Conservation (phyloP, 2,329 filamentous ascomycete species). For the Zymoseptoria crescenta region DNA sequence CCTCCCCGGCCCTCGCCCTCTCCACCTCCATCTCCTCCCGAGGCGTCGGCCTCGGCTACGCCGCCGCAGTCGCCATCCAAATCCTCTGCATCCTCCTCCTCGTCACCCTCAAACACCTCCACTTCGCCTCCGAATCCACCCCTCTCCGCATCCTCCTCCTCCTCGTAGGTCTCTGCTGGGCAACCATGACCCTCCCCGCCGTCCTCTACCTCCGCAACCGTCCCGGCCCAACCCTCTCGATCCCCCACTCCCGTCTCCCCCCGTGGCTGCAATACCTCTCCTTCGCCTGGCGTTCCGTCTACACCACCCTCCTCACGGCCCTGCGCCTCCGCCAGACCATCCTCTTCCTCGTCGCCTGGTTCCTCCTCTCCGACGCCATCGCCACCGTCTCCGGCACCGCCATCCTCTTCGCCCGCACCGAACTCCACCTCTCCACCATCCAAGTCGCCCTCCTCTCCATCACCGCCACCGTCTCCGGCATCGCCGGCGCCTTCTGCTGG, state of each 20-base stretch:
- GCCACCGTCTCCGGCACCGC: constrained; percentile 92
- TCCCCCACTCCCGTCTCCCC: constrained; percentile 14
- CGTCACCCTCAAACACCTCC: constrained; percentile 43
- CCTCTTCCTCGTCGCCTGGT: constrained; percentile 77
- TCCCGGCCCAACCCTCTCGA: constrained; percentile 63
- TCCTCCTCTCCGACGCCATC: constrained; percentile 83
- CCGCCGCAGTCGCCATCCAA: constrained; percentile 73
- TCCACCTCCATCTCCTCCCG: constrained; percentile 81
- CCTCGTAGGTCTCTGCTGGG: constrained; percentile 81
- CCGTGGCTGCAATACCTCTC: constrained; percentile 55
- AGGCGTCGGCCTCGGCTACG: constrained; percentile 85
- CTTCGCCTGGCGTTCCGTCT: constrained; percentile 77
- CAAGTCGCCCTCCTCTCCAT: constrained; percentile 82
- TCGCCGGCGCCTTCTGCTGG: constrained; percentile 82
- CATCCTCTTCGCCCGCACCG: constrained; percentile 85
- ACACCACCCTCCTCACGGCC: constrained; percentile 66
- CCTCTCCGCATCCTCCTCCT: constrained; percentile 75
- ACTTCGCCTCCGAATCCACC: constrained; percentile 64
- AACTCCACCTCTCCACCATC: constrained; percentile 79
- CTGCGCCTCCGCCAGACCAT: constrained; percentile 61
- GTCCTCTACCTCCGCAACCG: constrained; percentile 64
- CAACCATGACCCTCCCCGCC: constrained; percentile 74
- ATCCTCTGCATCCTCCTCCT: constrained; percentile 68
- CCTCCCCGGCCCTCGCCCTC: constrained; percentile 61
- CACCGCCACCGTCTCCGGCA: constrained; percentile 76